phyloP scores from a whole-genome alignment of 2,329 filamentous ascomycete genomes.

The Xylaria sp. region DNA sequence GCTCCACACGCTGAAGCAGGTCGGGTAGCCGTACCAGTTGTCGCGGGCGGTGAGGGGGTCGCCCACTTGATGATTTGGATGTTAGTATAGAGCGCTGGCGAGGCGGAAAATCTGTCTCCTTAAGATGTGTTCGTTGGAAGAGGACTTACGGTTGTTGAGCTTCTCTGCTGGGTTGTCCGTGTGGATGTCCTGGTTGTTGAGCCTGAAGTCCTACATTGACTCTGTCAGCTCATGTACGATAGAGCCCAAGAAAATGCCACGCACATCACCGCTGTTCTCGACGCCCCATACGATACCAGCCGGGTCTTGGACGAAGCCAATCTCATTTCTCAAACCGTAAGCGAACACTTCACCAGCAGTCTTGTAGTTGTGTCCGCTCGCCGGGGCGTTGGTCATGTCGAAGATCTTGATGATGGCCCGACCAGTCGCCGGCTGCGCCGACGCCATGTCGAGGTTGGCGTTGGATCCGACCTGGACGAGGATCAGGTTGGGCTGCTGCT shows the following conservation, averaged over 20 bases:
- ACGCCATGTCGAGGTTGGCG: slow-evolving; percentile 52
- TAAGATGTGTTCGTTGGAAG: no score
- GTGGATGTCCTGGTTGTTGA: slow-evolving; percentile 64
- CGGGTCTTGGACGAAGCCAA: slow-evolving; percentile 66
- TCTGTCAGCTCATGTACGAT: slow-evolving; percentile 47
- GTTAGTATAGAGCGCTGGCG: not conserved
- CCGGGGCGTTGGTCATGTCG: slow-evolving; percentile 51
- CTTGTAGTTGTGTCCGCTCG: slow-evolving; percentile 53
- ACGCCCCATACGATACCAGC: slow-evolving; percentile 56
- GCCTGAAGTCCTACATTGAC: slow-evolving; percentile 62
- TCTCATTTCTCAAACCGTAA: slow-evolving; percentile 67
- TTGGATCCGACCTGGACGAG: slow-evolving; percentile 55
- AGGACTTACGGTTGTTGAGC: slow-evolving; percentile 65
- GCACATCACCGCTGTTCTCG: slow-evolving; percentile 39
- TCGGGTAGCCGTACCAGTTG: slow-evolving; percentile 67
- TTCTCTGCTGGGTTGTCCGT: slow-evolving; percentile 72
- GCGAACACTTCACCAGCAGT: slow-evolving; percentile 54
- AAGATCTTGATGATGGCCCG: slow-evolving; percentile 57
- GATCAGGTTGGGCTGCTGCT: slow-evolving; percentile 51
- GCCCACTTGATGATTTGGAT: slow-evolving; percentile 41
- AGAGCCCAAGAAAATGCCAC: not conserved
- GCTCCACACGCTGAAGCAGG: slow-evolving; percentile 67
- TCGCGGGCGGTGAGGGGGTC: slow-evolving; percentile 46
- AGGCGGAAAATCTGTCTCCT: no score
- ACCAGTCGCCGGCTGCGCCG: slow-evolving; percentile 49